A percentile compares a stretch with the other conserved stretches of the same genome.
Evolutionary conservation across 1,284 basidiomycete genomes (phyloP).

Genomic region (Inonotus obliquus): DNA sequence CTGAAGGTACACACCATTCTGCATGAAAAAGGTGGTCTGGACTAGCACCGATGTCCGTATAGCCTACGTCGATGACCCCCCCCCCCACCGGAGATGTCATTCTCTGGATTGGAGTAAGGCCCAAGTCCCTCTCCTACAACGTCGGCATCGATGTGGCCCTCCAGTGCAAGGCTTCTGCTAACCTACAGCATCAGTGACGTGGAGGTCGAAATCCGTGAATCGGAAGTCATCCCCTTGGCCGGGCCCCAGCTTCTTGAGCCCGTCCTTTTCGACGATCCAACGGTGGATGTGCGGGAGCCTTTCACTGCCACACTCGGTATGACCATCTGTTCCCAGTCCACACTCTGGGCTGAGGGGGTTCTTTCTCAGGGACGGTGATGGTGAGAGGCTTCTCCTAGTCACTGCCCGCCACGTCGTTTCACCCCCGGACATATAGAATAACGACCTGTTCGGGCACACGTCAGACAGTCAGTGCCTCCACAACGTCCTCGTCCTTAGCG

Average conservation of each 20-base stretch:
- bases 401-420: slow-evolving; percentile 29
- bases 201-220: slow-evolving; percentile 8
- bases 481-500: slow-evolving; percentile 28
- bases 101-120: slow-evolving; percentile 28
- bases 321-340: slow-evolving; percentile 21
- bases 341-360: slow-evolving; percentile 25
- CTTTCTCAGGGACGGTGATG: slow-evolving; percentile 27
- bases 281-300: slow-evolving; percentile 20
- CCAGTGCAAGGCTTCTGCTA: slow-evolving; percentile 26
- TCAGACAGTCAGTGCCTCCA: slow-evolving; percentile 18
- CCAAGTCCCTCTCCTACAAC: slow-evolving; percentile 25
- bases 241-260: not conserved
- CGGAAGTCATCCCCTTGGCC: not conserved
- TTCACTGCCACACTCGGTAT: slow-evolving; percentile 27
- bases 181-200: slow-evolving; percentile 23
- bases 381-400: slow-evolving; percentile 25
- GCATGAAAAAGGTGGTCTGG: slow-evolving; percentile 13
- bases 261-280: not conserved
- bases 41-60: slow-evolving; percentile 13
- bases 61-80: slow-evolving; percentile 6
- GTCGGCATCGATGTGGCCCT: slow-evolving; percentile 24
- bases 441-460: slow-evolving; percentile 20
- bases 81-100: slow-evolving; percentile 13
- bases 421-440: slow-evolving; percentile 18
- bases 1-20: slow-evolving; percentile 16